Conservation (phyloP, 2,329 filamentous ascomycete species). For the Ascochyta koolunga region DNA sequence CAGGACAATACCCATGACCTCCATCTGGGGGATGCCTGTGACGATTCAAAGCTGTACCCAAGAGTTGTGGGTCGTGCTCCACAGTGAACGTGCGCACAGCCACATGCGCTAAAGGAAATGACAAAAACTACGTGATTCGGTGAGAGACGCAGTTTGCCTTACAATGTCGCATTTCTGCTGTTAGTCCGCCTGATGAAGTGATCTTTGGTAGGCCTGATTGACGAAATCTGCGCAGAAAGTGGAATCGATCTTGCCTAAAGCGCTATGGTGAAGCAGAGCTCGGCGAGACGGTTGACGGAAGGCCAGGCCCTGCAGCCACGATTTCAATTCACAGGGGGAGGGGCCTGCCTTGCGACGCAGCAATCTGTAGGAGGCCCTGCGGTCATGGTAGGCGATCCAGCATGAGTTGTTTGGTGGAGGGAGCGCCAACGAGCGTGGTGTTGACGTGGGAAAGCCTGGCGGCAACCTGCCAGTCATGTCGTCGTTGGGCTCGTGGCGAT, state of each 20-base stretch:
- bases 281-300: slow-evolving; percentile 9
- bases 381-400: slow-evolving; percentile 8
- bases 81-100: slow-evolving; percentile 32
- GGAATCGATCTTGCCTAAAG: slow-evolving; percentile 17
- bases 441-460: slow-evolving; percentile 4
- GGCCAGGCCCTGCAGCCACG: slow-evolving; percentile 4
- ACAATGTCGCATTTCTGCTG: slow-evolving; percentile 17
- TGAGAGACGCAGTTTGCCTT: slow-evolving; percentile 26
- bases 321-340: neutral
- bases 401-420: neutral
- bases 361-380: slow-evolving; percentile 5
- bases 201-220: slow-evolving; percentile 19
- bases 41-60: slow-evolving; percentile 12
- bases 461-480: neutral
- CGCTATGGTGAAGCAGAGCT: slow-evolving; percentile 23
- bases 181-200: slow-evolving; percentile 29
- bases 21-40: slow-evolving; percentile 1
- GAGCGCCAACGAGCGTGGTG: slow-evolving; percentile 13
- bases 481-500: slow-evolving; percentile 8
- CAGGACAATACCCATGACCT: neutral
- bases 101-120: slow-evolving; percentile 38
- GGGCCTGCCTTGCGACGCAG: slow-evolving; percentile 1
- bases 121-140: slow-evolving; percentile 25
- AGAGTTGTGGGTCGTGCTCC: slow-evolving; percentile 18
- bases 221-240: slow-evolving; percentile 15